Evolutionary conservation across 106 monocot species (phyloP).

Genomic region (Dendrobium officinale): DNA sequence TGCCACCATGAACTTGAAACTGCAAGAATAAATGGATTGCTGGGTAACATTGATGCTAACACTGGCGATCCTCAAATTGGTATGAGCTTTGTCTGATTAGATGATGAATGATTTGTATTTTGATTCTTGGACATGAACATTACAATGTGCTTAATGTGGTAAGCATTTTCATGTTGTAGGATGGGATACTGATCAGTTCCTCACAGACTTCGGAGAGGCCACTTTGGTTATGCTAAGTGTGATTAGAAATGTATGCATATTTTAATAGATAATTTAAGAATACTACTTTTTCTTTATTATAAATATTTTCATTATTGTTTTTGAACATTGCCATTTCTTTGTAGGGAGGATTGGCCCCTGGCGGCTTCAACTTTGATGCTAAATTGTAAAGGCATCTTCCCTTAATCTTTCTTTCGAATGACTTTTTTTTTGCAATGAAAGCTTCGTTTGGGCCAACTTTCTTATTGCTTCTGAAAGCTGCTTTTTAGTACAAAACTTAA

Average conservation of each 20-base stretch:
- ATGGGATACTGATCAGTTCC: conserved; percentile 98
- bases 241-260: conserved; percentile 68
- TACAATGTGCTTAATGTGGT: not conserved
- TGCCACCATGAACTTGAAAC: conserved; percentile 99
- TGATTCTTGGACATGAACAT: not conserved
- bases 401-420: not conserved
- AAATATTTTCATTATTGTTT: not conserved
- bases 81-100: conserved; percentile 12
- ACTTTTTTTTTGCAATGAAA: not conserved
- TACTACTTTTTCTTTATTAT: not conserved
- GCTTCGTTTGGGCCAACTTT: too few relatives aligned
- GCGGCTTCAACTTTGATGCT: conserved; percentile 98
- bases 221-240: conserved; percentile 93
- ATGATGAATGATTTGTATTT: not conserved
- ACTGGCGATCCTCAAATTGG: conserved; percentile 98
- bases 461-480: too few relatives aligned
- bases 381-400: conserved; percentile 54
- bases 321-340: not conserved
- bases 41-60: conserved; percentile 97
- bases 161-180: conserved; percentile 27
- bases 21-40: conserved; percentile 87
- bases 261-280: not conserved
- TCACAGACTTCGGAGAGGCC: conserved; percentile 86
- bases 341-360: conserved; percentile 94
- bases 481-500: too few relatives aligned